These are phyloP conservation scores for Plenodomus biglobosus DNA, from an alignment of 2,329 filamentous ascomycete genomes.

Conservation along the genomic window DNA sequence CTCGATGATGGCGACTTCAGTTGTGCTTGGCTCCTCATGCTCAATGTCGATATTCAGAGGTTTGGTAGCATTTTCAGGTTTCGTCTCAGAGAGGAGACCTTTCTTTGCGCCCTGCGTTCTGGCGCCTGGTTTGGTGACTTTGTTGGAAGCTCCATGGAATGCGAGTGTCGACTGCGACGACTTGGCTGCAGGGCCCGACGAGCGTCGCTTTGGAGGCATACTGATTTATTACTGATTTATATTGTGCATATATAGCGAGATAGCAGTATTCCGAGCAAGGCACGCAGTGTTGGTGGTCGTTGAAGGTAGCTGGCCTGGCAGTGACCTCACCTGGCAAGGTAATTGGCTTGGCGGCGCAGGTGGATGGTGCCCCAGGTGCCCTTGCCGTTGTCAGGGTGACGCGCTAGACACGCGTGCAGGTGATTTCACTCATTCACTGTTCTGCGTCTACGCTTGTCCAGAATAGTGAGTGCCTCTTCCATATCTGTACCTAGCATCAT, in stretches of 20 bases:
- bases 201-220: slow-evolving; percentile 52
- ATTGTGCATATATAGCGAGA: background rate
- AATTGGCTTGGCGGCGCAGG: slow-evolving; percentile 24
- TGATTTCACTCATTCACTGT: slow-evolving; percentile 16
- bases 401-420: slow-evolving; percentile 30
- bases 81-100: slow-evolving; percentile 40
- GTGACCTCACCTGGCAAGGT: slow-evolving; percentile 32
- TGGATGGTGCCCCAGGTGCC: slow-evolving; percentile 13
- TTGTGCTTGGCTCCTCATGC: slow-evolving; percentile 40
- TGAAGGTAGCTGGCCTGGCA: slow-evolving; percentile 5
- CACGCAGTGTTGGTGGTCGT: slow-evolving; percentile 13
- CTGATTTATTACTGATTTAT: slow-evolving; percentile 7
- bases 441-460: slow-evolving; percentile 3
- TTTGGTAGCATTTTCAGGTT: slow-evolving; percentile 28
- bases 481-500: background rate
- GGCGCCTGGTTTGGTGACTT: slow-evolving; percentile 60
- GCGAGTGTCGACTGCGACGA: slow-evolving; percentile 64
- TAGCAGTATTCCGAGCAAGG: background rate
- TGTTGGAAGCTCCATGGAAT: slow-evolving; percentile 58
- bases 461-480: slow-evolving; percentile 2
- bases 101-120: slow-evolving; percentile 44
- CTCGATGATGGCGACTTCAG: slow-evolving; percentile 44
- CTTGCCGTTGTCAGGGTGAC: slow-evolving; percentile 20
- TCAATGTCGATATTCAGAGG: slow-evolving; percentile 25
- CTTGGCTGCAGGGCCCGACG: slow-evolving; percentile 48